A percentile compares a stretch with the other conserved stretches of the same genome.
Evolutionary conservation across 331 rosid genomes (phyloP).

Genomic region (Pyracantha coccinea): DNA sequence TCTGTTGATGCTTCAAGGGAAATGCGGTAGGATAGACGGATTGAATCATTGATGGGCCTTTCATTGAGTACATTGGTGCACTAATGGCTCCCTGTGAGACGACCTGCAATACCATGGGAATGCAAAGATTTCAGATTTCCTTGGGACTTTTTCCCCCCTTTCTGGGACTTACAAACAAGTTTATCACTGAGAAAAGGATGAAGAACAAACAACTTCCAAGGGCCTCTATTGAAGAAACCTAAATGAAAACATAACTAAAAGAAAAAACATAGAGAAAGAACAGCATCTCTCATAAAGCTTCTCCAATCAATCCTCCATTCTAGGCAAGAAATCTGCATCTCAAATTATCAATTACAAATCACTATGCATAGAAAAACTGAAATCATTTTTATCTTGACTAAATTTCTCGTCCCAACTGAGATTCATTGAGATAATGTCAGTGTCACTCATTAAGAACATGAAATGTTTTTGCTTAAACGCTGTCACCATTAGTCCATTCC

Average conservation of each 20-base stretch:
- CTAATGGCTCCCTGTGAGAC: conserved; percentile 95
- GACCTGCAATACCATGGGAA: conserved; percentile 44
- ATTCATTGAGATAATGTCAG: background rate
- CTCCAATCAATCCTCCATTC: background rate
- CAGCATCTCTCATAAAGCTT: background rate
- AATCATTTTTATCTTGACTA: background rate
- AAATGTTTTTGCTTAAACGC: too few relatives aligned
- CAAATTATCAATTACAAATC: background rate
- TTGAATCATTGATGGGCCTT: conserved; percentile 91
- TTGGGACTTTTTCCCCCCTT: background rate
- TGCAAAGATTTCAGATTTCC: background rate
- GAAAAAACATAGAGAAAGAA: background rate
- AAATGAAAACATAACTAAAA: background rate
- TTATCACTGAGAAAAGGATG: background rate
- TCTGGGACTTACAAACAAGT: background rate
- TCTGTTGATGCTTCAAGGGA: conserved; percentile 96
- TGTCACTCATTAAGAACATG: background rate
- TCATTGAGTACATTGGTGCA: conserved; percentile 79
- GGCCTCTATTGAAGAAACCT: background rate
- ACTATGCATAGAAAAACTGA: background rate
- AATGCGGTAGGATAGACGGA: conserved; percentile 82
- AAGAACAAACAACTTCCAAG: background rate
- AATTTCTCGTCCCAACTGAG: background rate
- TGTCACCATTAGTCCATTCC: too few relatives aligned
- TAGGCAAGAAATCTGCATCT: background rate